Evolutionary conservation across 2,329 filamentous ascomycete species (phyloP).

Genomic region (Lasiodiplodia theobromae): DNA sequence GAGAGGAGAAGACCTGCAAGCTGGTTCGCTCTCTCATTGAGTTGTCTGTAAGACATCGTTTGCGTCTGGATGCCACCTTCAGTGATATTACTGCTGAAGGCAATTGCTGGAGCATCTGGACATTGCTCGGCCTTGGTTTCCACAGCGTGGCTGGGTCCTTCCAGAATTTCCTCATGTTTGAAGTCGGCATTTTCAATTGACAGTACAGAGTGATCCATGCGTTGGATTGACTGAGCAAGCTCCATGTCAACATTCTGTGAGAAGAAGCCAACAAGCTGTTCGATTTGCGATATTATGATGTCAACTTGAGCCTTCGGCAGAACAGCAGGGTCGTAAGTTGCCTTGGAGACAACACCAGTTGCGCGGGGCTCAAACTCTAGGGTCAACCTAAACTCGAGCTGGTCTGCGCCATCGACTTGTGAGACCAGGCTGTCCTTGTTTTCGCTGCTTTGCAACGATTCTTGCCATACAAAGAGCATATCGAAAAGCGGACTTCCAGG

Average conservation of each 20-base stretch:
- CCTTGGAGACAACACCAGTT: constrained; percentile 57
- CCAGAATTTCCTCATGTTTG: constrained; percentile 32
- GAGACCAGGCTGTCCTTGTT: constrained; percentile 52
- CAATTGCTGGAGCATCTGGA: constrained; percentile 67
- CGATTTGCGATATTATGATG: constrained; percentile 68
- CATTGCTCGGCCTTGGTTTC: constrained; percentile 58
- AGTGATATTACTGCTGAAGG: constrained; percentile 62
- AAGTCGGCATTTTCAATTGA: constrained; percentile 54
- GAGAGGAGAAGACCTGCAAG: constrained; percentile 65
- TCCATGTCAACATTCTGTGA: constrained; percentile 47
- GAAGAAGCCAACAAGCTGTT: constrained; percentile 57
- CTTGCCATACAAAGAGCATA: constrained; percentile 83
- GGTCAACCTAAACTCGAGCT: constrained; percentile 77
- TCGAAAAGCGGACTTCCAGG: constrained; percentile 73
- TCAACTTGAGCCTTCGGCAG: constrained; percentile 65
- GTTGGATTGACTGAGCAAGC: not conserved
- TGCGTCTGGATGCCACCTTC: constrained; percentile 40
- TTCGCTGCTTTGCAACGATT: constrained; percentile 62
- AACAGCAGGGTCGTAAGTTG: constrained; percentile 61
- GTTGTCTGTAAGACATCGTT: constrained; percentile 66
- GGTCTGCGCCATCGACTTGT: constrained; percentile 70
- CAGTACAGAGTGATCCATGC: constrained; percentile 33
- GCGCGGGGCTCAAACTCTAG: constrained; percentile 75
- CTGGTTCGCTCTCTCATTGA: constrained; percentile 70
- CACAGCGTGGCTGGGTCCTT: constrained; percentile 55